These are phyloP conservation scores for Hirschfeldia incana DNA, from an alignment of 345 rosid genomes.

Conservation along the genomic window DNA sequence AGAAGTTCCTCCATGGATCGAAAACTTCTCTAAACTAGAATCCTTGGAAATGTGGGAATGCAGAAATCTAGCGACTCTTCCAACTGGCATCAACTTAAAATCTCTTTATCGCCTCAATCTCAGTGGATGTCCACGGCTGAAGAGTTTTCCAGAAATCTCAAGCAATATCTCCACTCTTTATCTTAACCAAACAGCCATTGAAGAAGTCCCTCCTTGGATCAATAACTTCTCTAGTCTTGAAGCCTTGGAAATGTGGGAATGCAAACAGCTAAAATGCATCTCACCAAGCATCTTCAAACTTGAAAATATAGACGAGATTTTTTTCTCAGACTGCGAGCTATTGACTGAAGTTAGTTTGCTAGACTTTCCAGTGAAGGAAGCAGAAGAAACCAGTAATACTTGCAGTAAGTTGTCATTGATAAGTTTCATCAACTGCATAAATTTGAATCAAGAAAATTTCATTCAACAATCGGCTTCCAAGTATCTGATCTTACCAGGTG, in stretches of 20 bases:
- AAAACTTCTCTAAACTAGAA: constrained; percentile 6
- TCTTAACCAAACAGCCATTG: constrained; percentile 13
- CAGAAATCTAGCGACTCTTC: constrained; percentile 14
- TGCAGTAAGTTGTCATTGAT: background rate
- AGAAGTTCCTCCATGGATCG: constrained; percentile 22
- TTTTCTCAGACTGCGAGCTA: constrained; percentile 14
- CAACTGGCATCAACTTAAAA: background rate
- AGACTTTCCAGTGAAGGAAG: background rate
- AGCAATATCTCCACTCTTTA: background rate
- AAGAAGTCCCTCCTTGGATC: constrained; percentile 23
- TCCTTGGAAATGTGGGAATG: constrained; percentile 11
- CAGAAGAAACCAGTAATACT: background rate
- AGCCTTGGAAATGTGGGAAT: constrained; percentile 21
- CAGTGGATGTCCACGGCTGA: constrained; percentile 24
- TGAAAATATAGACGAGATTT: background rate
- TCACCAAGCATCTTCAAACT: constrained; percentile 17
- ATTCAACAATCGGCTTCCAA: constrained; percentile 7
- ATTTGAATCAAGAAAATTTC: constrained; percentile 5
- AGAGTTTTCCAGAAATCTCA: constrained; percentile 30
- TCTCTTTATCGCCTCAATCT: constrained; percentile 24
- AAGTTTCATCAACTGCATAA: constrained; percentile 11
- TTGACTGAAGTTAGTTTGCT: background rate
- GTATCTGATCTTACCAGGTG: constrained; percentile 11
- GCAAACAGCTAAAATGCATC: constrained; percentile 6
- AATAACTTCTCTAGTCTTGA: constrained; percentile 2